Base-by-base conservation (phyloP, 805 yeast species). In the Candida pseudofarinosa region DNA sequence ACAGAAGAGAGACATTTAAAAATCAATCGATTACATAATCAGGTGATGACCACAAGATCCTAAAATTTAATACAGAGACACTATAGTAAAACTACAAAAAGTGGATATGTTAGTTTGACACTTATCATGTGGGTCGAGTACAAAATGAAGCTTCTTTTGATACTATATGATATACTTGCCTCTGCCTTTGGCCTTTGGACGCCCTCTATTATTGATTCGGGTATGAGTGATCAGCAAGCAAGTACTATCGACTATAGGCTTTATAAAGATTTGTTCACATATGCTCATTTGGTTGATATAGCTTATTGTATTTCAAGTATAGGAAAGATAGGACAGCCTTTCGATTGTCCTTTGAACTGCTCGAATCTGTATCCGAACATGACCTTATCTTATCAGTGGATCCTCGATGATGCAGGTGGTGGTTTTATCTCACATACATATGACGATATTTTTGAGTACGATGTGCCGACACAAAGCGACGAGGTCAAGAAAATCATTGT, bases 221-320 rank as follows among this genome's bases (percentile, higher is more conserved):
- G 10, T 7, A 10, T 7, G 28, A 23, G 10, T 6, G 10, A 23
- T 23, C 28, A 23, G 10, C 28, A 23, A 10, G 10, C 28, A 6
- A 23, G 10, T 23, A 23, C 56, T 10, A 46, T 64, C 3, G 60
- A 60, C 36, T 14, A 39, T 2, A 54, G 49, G 5, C 48, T 62
- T 12, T 65, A 61, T 42, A 36, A 50, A n/a, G 57, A 60, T 38
- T 52, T 68, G 39, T 62, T 52, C 54, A 62, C 67, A 6, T 65
- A 63, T 40, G 71, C 76, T 3, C 73, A 69, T 46, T 55, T 72
- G 26, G 60, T 68, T 19, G 76, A 72, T 45, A 70, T 71, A 10
- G 55, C 76, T 4, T 71, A 71, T 46, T 72, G 77, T 46, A 58
- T 72, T 6, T 62, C 67, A 3, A 44, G 54, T 1, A 44, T 57